Evolutionary conservation across 2,329 filamentous ascomycete species (phyloP).

Genomic region (Karstenula rhodostoma): DNA sequence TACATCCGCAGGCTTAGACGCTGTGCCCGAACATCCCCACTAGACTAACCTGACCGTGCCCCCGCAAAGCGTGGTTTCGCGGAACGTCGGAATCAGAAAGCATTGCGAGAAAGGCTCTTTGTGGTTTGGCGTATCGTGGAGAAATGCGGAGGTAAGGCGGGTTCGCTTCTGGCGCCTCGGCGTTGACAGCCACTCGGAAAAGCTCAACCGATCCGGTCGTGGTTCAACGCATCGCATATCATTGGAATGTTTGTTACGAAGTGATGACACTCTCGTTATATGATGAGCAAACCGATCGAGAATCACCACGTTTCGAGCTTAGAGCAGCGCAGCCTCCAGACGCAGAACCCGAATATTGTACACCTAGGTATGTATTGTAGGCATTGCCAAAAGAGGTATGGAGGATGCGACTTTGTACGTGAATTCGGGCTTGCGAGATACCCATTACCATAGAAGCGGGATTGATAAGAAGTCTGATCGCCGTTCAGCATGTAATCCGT

Average conservation of each 20-base stretch:
- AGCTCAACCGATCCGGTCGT: slow-evolving; percentile 23
- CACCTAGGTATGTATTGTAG: neutral
- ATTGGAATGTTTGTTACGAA: neutral
- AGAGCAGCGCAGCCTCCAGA: neutral
- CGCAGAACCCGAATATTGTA: neutral
- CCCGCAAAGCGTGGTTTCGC: slow-evolving; percentile 21
- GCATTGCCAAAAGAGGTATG: neutral
- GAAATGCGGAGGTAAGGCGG: slow-evolving; percentile 17
- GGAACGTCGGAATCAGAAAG: slow-evolving; percentile 21
- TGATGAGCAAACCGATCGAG: neutral
- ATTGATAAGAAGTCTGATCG: slow-evolving; percentile 5
- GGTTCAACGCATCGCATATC: neutral
- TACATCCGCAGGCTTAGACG: slow-evolving; percentile 13
- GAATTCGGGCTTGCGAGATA: neutral
- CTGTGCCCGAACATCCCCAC: slow-evolving; percentile 9
- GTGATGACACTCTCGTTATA: neutral
- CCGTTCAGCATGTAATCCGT: slow-evolving; percentile 2
- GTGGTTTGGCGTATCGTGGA: slow-evolving; percentile 17
- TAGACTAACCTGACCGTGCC: slow-evolving; percentile 1
- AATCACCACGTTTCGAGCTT: neutral
- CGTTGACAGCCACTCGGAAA: slow-evolving; percentile 27
- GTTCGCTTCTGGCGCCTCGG: slow-evolving; percentile 21
- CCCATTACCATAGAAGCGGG: slow-evolving; percentile 14
- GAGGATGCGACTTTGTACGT: neutral
- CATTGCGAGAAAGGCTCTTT: slow-evolving; percentile 12